Evolutionary conservation across 2,329 filamentous ascomycete genomes (phyloP), one percentile per base, ranked within the genome.

Genomic region (Hypoxylon sp.): DNA sequence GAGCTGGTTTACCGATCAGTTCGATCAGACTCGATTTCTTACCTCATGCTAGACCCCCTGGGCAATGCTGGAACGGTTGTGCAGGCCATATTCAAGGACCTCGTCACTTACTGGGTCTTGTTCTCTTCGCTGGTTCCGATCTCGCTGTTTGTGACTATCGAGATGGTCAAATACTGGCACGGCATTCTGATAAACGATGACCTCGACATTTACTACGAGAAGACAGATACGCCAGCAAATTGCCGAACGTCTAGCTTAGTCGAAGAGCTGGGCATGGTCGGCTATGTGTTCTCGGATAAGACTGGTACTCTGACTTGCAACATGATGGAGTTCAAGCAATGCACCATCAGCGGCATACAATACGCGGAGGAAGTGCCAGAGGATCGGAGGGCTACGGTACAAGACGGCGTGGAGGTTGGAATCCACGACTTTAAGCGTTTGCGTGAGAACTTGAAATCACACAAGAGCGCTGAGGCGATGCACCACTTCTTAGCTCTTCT

Each of bases 231-330:
- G 0, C 94, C 96, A 11, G 94, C 96, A 4, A 97, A 96, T 70
- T 99, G 96, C 80, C 89, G 96, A 73, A 99, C 96, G 0, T 98
- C 95, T 1, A 97, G 94, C 71, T 83, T 99, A 76, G 96, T 99
- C 9, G 96, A 99, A 81, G 96, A 99, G 76, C 82, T 99, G 46
- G 96, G 96, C 59, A 97, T 98, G 86, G 96, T 99, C 46, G 96
- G 98, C 76, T 99, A 96, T 75, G 96, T 99, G 69, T 99, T 99
- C 78, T 97, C 94, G 0, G 95, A 98, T 83, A 98, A 98, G 83
- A 98, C 95, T 1, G 95, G 95, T 45, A 98, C 95, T 3, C 83
- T 98, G 74, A 98, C 95, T n/a, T 97, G 94, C 81, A 98, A 98
- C 76, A 90, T 93, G 85, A 98, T 99, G 96, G 95, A 98, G 78